These are phyloP conservation scores for Eremomyces bilateralis DNA, from an alignment of 495 filamentous ascomycete genomes.

Conservation along the genomic window DNA sequence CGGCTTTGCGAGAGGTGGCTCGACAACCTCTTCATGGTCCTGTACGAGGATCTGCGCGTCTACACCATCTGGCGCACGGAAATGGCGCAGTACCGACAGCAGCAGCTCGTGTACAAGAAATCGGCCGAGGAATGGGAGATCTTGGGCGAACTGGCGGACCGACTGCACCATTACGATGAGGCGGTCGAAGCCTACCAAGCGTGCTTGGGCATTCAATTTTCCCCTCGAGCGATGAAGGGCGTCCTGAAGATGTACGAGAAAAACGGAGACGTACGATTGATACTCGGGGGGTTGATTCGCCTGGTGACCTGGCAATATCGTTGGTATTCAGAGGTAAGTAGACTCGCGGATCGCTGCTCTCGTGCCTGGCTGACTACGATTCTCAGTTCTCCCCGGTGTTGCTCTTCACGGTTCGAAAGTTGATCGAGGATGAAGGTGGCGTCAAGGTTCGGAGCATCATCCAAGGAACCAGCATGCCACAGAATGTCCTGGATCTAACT, in stretches of 20 bases:
- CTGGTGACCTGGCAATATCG: constrained; percentile 95
- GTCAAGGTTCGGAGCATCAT: constrained; percentile 95
- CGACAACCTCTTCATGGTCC: constrained; percentile 96
- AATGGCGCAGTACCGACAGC: constrained; percentile 77
- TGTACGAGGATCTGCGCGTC: constrained; percentile 92
- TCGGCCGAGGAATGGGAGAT: constrained; percentile 96
- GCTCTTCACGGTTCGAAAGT: constrained; percentile 61
- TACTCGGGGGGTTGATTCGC: constrained; percentile 59
- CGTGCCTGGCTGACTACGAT: not conserved
- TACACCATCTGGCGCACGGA: constrained; percentile 99
- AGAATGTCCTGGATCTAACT: constrained; percentile 80
- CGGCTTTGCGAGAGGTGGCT: constrained; percentile 93
- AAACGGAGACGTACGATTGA: constrained; percentile 48
- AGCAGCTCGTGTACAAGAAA: constrained; percentile 84
- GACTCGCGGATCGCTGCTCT: too few relatives aligned
- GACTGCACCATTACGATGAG: constrained; percentile 75
- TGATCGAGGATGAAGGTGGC: constrained; percentile 94
- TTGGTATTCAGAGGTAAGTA: constrained; percentile 79
- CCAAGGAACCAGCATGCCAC: constrained; percentile 81
- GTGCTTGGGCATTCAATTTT: constrained; percentile 66
- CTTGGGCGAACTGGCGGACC: constrained; percentile 75
- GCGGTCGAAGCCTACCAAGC: constrained; percentile 77
- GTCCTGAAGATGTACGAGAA: constrained; percentile 58
- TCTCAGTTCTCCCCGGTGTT: constrained; percentile 75
- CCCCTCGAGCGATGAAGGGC: constrained; percentile 71